phyloP scores from a whole-genome alignment of 768 basidiomycete species.

The Xerocomus brunneocitrinus region DNA sequence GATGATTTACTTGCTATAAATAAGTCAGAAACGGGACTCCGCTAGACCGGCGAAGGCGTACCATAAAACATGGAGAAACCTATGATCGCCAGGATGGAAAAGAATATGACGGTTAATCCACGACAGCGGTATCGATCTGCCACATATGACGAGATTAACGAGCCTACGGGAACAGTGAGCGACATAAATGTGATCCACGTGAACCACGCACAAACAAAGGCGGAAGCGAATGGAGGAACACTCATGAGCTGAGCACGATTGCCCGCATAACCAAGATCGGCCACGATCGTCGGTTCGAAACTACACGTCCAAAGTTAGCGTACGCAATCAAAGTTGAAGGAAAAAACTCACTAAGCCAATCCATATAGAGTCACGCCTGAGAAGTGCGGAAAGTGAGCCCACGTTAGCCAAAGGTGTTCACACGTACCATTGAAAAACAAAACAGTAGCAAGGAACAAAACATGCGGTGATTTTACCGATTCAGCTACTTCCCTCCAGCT shows the following conservation, averaged over 20 bases:
- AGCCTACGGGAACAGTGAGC: constrained; percentile 24
- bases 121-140: constrained; percentile 53
- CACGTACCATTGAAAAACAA: constrained; percentile 51
- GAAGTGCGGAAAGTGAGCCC: neutral
- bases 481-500: constrained; percentile 51
- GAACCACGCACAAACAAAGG: constrained; percentile 41
- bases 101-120: constrained; percentile 43
- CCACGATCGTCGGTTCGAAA: constrained; percentile 71
- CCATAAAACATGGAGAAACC: constrained; percentile 58
- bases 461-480: constrained; percentile 49
- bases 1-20: constrained; percentile 26
- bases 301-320: constrained; percentile 34
- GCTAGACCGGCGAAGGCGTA: constrained; percentile 19
- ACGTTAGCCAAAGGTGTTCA: neutral
- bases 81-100: constrained; percentile 38
- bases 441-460: constrained; percentile 44
- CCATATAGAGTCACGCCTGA: constrained; percentile 14
- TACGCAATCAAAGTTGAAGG: constrained; percentile 29
- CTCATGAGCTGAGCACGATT: constrained; percentile 58
- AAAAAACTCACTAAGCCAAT: constrained; percentile 19
- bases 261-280: constrained; percentile 52
- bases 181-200: neutral
- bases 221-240: constrained; percentile 50
- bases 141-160: constrained; percentile 40
- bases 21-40: neutral